A percentile compares a stretch with the other conserved stretches of the same genome.
Evolutionary conservation across 805 yeast genomes (phyloP).

Genomic region (Candida mattraensis): DNA sequence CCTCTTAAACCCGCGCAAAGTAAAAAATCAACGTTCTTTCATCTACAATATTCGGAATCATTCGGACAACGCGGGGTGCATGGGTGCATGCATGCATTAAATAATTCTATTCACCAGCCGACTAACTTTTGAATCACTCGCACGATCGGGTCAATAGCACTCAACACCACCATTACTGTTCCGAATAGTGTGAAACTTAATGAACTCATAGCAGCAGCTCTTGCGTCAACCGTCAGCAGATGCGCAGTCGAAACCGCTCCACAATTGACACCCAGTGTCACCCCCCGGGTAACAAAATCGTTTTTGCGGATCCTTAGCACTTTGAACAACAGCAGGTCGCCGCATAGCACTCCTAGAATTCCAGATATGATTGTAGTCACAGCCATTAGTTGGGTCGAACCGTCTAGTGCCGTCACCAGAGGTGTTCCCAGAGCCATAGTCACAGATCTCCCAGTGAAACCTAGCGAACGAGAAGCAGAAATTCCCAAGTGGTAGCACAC

Average conservation of each 20-base stretch:
- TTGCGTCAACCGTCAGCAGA: conserved; percentile 63
- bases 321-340: conserved; percentile 49
- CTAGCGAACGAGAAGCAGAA: conserved; percentile 57
- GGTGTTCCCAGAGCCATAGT: conserved; percentile 82
- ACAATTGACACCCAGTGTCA: conserved; percentile 73
- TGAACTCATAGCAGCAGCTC: conserved; percentile 79
- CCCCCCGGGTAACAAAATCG: conserved; percentile 75
- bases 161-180: conserved; percentile 66
- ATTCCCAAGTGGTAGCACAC: conserved; percentile 66
- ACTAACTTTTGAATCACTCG: conserved; percentile 47
- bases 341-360: conserved; percentile 67
- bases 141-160: conserved; percentile 59
- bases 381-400: conserved; percentile 71
- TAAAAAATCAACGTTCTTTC: too few relatives aligned
- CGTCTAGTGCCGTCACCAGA: conserved; percentile 62
- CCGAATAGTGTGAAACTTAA: conserved; percentile 73
- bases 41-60: too few relatives aligned
- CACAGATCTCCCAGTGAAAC: conserved; percentile 76
- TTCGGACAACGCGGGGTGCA: too few relatives aligned
- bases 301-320: conserved; percentile 51
- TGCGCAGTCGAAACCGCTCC: conserved; percentile 86
- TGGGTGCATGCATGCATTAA: too few relatives aligned
- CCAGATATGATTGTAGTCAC: conserved; percentile 78
- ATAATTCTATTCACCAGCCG: conserved; percentile 33
- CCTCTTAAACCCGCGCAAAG: too few relatives aligned